A percentile compares a stretch with the other conserved stretches of the same genome.
phyloP scores from a whole-genome alignment of 1,284 basidiomycete genomes.

The Bondarzewia mesenterica region DNA sequence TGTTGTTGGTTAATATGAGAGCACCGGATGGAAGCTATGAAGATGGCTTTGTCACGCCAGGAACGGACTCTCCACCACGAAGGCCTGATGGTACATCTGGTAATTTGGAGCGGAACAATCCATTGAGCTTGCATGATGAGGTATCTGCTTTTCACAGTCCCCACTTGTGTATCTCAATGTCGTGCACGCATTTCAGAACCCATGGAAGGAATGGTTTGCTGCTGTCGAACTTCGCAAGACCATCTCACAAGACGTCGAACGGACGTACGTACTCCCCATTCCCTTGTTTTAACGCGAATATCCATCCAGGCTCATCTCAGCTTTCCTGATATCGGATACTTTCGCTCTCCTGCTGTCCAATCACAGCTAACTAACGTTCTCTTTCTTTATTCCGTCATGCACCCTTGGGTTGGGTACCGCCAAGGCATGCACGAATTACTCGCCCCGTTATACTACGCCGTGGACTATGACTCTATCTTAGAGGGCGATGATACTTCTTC shows the following conservation, averaged over 20 bases:
- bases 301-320: constrained; percentile 26
- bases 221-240: constrained; percentile 80
- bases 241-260: constrained; percentile 86
- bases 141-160: constrained; percentile 24
- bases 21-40: constrained; percentile 76
- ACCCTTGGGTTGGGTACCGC: constrained; percentile 80
- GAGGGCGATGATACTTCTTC: constrained; percentile 19
- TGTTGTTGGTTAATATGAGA: constrained; percentile 57
- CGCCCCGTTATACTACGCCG: constrained; percentile 74
- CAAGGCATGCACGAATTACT: constrained; percentile 96
- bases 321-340: constrained; percentile 88
- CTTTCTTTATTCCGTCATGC: constrained; percentile 71
- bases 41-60: constrained; percentile 52
- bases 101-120: constrained; percentile 73
- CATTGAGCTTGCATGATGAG: constrained; percentile 77
- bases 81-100: constrained; percentile 22
- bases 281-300: neutral
- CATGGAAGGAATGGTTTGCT: constrained; percentile 89
- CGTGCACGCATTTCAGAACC: constrained; percentile 49
- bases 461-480: constrained; percentile 73
- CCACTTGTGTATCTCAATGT: neutral
- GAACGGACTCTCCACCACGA: constrained; percentile 31
- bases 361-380: constrained; percentile 78
- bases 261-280: constrained; percentile 53
- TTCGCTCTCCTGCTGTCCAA: constrained; percentile 68